Evolutionary conservation across 768 basidiomycete genomes (phyloP), one percentile per base, ranked within the genome.

Genomic region (Boletus pseudopeckii): DNA sequence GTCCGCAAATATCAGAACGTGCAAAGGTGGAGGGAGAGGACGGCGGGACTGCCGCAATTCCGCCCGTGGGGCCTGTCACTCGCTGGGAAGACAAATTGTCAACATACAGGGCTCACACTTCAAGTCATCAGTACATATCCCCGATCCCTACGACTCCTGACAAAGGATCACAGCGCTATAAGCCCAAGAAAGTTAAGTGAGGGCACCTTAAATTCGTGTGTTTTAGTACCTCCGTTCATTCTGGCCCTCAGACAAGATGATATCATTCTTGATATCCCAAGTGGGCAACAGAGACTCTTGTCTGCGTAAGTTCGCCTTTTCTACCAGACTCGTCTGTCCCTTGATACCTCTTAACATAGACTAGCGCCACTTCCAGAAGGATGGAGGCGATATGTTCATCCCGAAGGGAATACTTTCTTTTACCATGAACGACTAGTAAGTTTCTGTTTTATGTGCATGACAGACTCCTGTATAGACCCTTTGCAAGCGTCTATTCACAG

Each of bases 401-500:
- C 57, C 1, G 57, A 58, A 58, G 56, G 57, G 4, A 30, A 24
- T 4, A 36, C 41, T 22, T 17, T 50, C n/a, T 57, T 57, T 28
- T 57, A 57, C 22, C 55, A 57, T n/a, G 41, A 51, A 57, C 36
- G 10, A 46, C 30, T 57, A 3, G 56, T 57, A 13, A 11, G 55
- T 33, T 34, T 38, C 36, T 15, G 22, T 32, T 36, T 37, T n/a
- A 1, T n/a, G 11, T 34, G 7, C 7, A 34, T 15, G 14, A 15
- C 7, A 28, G 28, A 26, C 20, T 9, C 6, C 8, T 5, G 5
- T 18, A 3, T 43, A 5, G 4, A 57, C 28, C 28, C 2, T 28
- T 28, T 3, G 28, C 28, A 28, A 28, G 28, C 28, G 28, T 9
- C 7, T 28, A 3, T 28, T 28, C 28, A 28, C 28, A 28, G 28